Evolutionary conservation across 192 early-diverging fungal species (phyloP), one percentile per base, ranked within the genome.

Genomic region (Borealophlyctis nickersoniae): DNA sequence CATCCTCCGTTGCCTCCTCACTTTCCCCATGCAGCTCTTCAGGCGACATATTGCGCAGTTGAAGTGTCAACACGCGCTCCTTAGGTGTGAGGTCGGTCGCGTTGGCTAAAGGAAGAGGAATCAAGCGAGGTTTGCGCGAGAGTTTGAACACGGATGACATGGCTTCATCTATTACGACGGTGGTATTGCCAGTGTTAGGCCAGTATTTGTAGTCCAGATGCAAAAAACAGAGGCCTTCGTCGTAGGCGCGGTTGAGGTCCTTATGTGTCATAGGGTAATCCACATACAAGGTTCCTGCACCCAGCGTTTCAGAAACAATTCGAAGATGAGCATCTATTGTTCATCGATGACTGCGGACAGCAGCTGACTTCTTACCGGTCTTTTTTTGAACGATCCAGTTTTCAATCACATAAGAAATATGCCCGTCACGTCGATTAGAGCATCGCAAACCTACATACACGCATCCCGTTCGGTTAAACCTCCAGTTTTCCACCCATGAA

Each of bases 61-160:
- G 66, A 4, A 50, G 23, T 29, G 49, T 51, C 27, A 68, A 52
- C 23, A 13, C 28, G 11, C 58, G 58, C 32, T 68, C 66, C 14
- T 48, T 50, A 31, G 57, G 26, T 28, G 24, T 23, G 27, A 68
- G 30, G 23, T 54, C 34, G 23, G 66, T 29, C 5, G 49, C 34
- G 13, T 61, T 54, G 9, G 66, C 66, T 1, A 54, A 31, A 14
- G 66, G 66, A 1, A 68, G 35, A 3, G 66, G 58, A 22, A 19
- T 30, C 36, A 60, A 16, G 4, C 66, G 57, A 14, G 57, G 57
- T 3, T 29, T 52, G 1, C 66, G 66, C 16, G 52, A 33, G 32
- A 68, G 59, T 36, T 61, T 60, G 33, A 68, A 68, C 4, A 68
- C 66, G 34, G 53, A 57, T 4, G 58, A 62, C 26, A 29, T 28